Evolutionary conservation across 2,329 filamentous ascomycete genomes (phyloP), one percentile per base, ranked within the genome.

Genomic region (Colletotrichum phormii): DNA sequence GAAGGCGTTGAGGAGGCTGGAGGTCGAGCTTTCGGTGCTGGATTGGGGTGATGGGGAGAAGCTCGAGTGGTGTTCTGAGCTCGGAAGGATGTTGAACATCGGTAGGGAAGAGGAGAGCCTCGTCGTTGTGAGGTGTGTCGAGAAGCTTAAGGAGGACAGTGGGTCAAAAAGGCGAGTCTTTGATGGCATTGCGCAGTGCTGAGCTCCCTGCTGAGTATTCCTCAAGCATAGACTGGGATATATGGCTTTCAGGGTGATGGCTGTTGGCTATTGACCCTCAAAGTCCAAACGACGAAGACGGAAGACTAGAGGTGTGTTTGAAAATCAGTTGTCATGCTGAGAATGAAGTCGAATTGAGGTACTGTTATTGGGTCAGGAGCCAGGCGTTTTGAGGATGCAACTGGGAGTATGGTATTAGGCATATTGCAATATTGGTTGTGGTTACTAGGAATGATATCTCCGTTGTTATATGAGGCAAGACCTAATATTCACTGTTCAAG

Each of bases 21-120:
- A 86, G 77, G 79, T 86, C 65, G 85, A 86, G 76, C 76, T 86
- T 7, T 77, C 75, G 22, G 77, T 80, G 46, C 67, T 77, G 26
- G 76, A 77, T 13, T 80, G 84, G 82, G 76, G 77, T 6, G 75
- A 77, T 5, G 69, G 53, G 15, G 75, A 78, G 42, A 84, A 82
- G 77, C 13, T 83, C 12, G 74, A 73, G 26, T 86, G 83, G 83
- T 84, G 83, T 37, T 64, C 55, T 67, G 66, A 67, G 24, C 69
- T 86, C 42, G 77, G 80, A 71, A 69, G 73, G 42, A 75, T 77
- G 18, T 53, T 85, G 22, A 80, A 80, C 65, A 68, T 71, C 4
- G 49, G 37, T 12, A 58, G 62, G 24, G 15, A 58, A 35, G 65
- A 67, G n/a, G 53, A 26, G 31, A 57, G 33, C 13, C 72, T 81